Conservation (phyloP, 2,329 filamentous ascomycete genomes). For the Diaporthe humulicola region DNA sequence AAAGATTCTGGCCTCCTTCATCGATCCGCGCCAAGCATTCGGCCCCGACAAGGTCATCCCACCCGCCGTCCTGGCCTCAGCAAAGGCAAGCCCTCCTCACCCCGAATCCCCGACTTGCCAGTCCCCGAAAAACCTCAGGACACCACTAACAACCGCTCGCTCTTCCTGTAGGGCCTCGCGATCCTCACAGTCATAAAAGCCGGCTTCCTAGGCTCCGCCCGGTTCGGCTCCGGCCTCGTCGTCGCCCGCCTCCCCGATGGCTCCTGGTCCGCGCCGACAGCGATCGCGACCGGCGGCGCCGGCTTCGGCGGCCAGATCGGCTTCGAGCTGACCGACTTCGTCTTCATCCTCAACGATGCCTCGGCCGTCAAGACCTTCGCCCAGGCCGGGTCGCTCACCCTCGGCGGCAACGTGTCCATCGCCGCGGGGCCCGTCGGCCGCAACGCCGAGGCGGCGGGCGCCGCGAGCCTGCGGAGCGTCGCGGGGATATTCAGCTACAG, state of each 20-base stretch:
- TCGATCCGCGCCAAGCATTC: constrained; percentile 93
- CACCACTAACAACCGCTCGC: neutral
- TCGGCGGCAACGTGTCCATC: constrained; percentile 96
- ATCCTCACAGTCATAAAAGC: constrained; percentile 90
- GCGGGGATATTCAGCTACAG: constrained; percentile 96
- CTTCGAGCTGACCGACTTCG: constrained; percentile 92
- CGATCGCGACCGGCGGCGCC: constrained; percentile 84
- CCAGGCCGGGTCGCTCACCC: constrained; percentile 89
- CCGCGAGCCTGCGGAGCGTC: constrained; percentile 89
- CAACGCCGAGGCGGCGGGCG: constrained; percentile 95
- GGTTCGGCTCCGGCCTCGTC: constrained; percentile 86
- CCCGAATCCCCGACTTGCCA: constrained; percentile 23
- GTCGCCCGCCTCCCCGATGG: constrained; percentile 84
- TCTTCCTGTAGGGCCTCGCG: constrained; percentile 73
- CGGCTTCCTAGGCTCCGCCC: constrained; percentile 85
- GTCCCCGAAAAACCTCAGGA: neutral
- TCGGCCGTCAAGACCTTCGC: constrained; percentile 93
- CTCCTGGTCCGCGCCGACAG: constrained; percentile 84
- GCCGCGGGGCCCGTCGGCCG: constrained; percentile 93
- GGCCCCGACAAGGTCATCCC: constrained; percentile 98
- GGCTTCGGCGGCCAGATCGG: constrained; percentile 90
- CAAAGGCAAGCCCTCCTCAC: constrained; percentile 74
- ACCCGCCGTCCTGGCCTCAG: constrained; percentile 87
- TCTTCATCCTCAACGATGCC: constrained; percentile 97
- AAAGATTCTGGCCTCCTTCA: constrained; percentile 94